Evolutionary conservation across 2,329 filamentous ascomycete genomes (phyloP).

Genomic region (Clarireedia hainanense): DNA sequence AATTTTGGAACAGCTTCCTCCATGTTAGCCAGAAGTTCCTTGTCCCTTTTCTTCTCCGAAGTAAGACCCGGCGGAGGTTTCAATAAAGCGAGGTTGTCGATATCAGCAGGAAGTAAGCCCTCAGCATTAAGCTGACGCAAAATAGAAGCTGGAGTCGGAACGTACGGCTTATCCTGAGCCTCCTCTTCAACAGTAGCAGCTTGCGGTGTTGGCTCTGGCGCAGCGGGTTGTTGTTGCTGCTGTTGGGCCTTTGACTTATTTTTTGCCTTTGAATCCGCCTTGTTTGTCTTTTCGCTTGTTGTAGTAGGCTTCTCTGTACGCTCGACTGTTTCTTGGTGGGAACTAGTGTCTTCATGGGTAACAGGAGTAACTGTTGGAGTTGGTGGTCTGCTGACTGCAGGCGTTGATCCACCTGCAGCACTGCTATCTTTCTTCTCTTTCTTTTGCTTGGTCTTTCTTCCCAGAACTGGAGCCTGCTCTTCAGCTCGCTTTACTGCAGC

Average conservation of each 20-base stretch:
- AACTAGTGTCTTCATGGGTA: conserved; percentile 2
- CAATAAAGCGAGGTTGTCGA: conserved; percentile 28
- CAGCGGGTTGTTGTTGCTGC: conserved; percentile 13
- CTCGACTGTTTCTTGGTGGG: neutral
- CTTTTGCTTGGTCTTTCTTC: conserved; percentile 79
- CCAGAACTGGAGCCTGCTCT: conserved; percentile 61
- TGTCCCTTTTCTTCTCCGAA: conserved; percentile 7
- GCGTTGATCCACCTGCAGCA: conserved; percentile 22
- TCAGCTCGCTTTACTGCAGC: conserved; percentile 35
- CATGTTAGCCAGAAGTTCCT: conserved; percentile 10
- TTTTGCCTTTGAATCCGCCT: conserved; percentile 18
- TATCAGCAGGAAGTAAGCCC: conserved; percentile 32
- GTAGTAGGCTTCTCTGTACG: neutral
- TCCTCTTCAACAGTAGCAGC: conserved; percentile 24
- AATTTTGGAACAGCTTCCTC: conserved; percentile 32
- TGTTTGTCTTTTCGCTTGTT: conserved; percentile 6
- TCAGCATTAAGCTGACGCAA: conserved; percentile 33
- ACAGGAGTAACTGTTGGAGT: conserved; percentile 18
- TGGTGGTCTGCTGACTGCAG: conserved; percentile 21
- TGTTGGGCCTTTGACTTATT: conserved; percentile 20
- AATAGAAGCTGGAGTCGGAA: conserved; percentile 28
- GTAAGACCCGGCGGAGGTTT: conserved; percentile 22
- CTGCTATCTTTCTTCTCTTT: conserved; percentile 51
- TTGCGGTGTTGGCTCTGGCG: conserved; percentile 15
- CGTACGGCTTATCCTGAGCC: conserved; percentile 19